A percentile compares a stretch with the other conserved stretches of the same genome.
Conservation (phyloP, 495 filamentous ascomycete species). For the Penicillium soppii region DNA sequence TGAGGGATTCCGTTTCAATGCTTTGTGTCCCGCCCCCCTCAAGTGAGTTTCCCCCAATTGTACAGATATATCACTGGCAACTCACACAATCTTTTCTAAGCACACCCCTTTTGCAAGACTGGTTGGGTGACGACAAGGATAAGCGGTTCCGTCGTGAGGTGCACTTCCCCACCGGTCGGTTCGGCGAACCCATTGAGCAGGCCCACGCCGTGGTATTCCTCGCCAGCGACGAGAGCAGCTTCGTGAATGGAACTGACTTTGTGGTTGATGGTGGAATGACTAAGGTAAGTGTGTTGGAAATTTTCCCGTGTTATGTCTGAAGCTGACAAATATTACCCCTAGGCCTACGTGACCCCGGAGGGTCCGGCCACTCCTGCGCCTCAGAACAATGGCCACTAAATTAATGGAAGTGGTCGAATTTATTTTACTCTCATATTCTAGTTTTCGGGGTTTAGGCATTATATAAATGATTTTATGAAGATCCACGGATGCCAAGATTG, state of each 20-base stretch:
- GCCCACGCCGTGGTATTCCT: constrained; percentile 92
- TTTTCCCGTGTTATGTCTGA: background rate
- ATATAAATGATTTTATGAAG: background rate
- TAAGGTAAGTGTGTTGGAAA: constrained; percentile 49
- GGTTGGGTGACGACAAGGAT: constrained; percentile 83
- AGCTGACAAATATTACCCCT: constrained; percentile 13
- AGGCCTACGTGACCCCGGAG: constrained; percentile 90
- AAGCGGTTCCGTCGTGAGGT: constrained; percentile 87
- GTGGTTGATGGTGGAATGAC: constrained; percentile 97
- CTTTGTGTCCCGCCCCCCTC: constrained; percentile 86
- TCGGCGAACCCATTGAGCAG: constrained; percentile 94
- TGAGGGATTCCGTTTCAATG: constrained; percentile 86
- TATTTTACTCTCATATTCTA: background rate
- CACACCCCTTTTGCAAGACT: constrained; percentile 85
- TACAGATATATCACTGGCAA: background rate
- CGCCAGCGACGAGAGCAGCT: constrained; percentile 91
- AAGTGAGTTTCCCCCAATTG: constrained; percentile 52
- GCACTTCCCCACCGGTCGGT: constrained; percentile 92
- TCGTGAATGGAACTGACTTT: constrained; percentile 90
- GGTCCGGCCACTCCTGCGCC: constrained; percentile 71
- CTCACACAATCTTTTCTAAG: constrained; percentile 31
- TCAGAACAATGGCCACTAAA: constrained; percentile 54
- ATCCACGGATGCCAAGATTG: background rate
- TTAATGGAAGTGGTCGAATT: background rate
- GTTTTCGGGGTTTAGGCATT: background rate